Base-by-base conservation (phyloP, 495 filamentous ascomycete genomes). In the Zalerion maritima region DNA sequence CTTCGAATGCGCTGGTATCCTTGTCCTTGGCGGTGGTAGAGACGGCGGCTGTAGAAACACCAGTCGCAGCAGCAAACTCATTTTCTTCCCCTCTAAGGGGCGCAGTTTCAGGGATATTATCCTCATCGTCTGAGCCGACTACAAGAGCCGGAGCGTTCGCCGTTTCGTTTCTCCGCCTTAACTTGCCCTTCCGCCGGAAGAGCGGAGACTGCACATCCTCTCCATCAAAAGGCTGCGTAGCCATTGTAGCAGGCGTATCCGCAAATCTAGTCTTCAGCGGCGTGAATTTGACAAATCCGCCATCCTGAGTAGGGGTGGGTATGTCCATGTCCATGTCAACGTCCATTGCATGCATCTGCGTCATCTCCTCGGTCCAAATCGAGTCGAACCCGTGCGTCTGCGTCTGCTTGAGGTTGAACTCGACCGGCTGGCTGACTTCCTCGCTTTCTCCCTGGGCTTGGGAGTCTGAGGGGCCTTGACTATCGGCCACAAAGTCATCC, bases 291-390 rank as follows among this genome's bases (percentile, higher is more conserved):
- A 60, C 58, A 45, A 91, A 91, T 0, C 87, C 87, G 18, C 62
- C 63, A 49, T 96, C 87, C 40, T 93, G 87, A 3, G 83, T 92
- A 0, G 79, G 79, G 34, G 92, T 78, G 3, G 83, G 71, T 26
- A 75, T 54, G 21, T 62, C 55, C 8, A 63, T 64, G n/a, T 11
- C 34, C 12, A 71, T 45, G 25, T 72, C 62, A 3, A 67, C 73
- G n/a, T n/a, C n/a, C n/a, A n/a, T n/a, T n/a, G n/a, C n/a, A n/a
- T n/a, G n/a, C 17, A 61, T 52, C 35, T 83, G 69, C 1, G 77
- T 79, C 25, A 59, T 55, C 14, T 43, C 41, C 28, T 52, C 41
- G n/a, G 49, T 43, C 19, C 61, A 42, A 6, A 68, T 43, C 27
- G 54, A 61, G 30, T 70, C 65, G 33, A 67, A 59, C 6, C 62